A percentile compares a stretch with the other conserved stretches of the same genome.
phyloP scores from a whole-genome alignment of 129 eudicot genomes.

The Mikania micrantha region DNA sequence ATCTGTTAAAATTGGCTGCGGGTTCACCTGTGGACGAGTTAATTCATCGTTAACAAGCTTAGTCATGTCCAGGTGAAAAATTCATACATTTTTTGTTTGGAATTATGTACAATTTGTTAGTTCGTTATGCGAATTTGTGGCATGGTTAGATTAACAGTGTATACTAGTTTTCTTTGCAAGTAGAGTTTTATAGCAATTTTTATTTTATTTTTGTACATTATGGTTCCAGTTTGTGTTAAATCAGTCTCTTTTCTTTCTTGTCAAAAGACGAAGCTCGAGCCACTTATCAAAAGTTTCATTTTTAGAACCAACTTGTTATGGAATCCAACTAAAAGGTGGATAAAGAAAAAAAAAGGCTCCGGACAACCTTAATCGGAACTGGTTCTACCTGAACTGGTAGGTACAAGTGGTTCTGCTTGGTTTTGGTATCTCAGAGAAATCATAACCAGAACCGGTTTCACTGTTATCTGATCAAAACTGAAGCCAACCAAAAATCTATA shows the following conservation, averaged over 20 bases:
- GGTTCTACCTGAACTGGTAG: too few species aligned
- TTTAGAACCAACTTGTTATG: not conserved
- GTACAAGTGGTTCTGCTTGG: too few species aligned
- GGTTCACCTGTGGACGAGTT: constrained; percentile 38
- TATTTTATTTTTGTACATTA: not conserved
- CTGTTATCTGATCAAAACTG: too few species aligned
- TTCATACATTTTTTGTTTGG: not conserved
- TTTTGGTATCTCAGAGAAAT: too few species aligned
- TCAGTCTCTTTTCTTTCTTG: not conserved
- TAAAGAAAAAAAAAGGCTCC: too few species aligned
- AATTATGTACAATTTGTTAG: constrained; percentile 13
- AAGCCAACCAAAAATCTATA: too few species aligned
- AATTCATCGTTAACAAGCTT: constrained; percentile 44
- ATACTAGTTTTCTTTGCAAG: not conserved
- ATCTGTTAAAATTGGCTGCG: constrained; percentile 43
- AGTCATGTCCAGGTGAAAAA: constrained; percentile 59
- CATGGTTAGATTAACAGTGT: not conserved
- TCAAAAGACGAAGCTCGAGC: too few species aligned
- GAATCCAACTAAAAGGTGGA: too few species aligned
- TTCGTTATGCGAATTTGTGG: not conserved
- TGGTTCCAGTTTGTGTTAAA: not conserved
- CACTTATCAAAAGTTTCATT: not conserved
- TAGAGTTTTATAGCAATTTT: not conserved
- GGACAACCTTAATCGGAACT: too few species aligned
- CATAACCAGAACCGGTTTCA: too few species aligned